Evolutionary conservation across 139 green algal genomes (phyloP).

Genomic region (Tetraselmis chui): DNA sequence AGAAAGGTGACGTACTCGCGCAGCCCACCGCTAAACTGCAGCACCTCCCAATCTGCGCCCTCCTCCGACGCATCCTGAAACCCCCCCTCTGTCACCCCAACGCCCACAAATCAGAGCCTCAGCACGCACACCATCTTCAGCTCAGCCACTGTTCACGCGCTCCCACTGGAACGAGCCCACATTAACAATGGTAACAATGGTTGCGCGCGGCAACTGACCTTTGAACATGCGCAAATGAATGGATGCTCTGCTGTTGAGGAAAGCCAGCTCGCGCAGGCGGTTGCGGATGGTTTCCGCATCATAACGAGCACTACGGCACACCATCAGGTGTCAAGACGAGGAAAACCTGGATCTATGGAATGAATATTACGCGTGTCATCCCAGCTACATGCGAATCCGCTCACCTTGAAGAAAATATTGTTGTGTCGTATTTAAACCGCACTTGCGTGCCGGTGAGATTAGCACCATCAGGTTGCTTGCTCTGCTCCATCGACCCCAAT

Average conservation of each 20-base stretch:
- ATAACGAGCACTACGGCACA: slow-evolving; percentile 55
- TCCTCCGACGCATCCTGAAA: not conserved
- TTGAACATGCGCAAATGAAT: slow-evolving; percentile 40
- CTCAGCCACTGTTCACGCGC: too few species aligned
- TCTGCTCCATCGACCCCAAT: slow-evolving; percentile 5
- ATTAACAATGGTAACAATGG: too few species aligned
- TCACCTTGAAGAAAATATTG: slow-evolving; percentile 60
- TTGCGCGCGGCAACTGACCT: too few species aligned
- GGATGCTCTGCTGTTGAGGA: slow-evolving; percentile 79
- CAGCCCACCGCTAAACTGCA: slow-evolving; percentile 70
- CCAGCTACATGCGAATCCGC: not conserved
- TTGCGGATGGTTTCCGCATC: slow-evolving; percentile 69
- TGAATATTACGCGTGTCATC: too few species aligned
- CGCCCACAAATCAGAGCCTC: too few species aligned
- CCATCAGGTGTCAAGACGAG: too few species aligned
- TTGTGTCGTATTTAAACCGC: slow-evolving; percentile 75
- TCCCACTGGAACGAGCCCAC: too few species aligned
- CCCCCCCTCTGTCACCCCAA: too few species aligned
- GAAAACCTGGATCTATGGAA: too few species aligned
- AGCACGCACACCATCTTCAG: too few species aligned
- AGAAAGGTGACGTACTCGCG: slow-evolving; percentile 80
- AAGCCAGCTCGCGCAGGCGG: slow-evolving; percentile 89
- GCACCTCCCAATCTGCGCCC: slow-evolving; percentile 54
- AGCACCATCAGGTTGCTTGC: not conserved
- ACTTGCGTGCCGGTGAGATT: slow-evolving; percentile 57